Conservation (phyloP, 2,329 filamentous ascomycete species). For the Cytospora mali region DNA sequence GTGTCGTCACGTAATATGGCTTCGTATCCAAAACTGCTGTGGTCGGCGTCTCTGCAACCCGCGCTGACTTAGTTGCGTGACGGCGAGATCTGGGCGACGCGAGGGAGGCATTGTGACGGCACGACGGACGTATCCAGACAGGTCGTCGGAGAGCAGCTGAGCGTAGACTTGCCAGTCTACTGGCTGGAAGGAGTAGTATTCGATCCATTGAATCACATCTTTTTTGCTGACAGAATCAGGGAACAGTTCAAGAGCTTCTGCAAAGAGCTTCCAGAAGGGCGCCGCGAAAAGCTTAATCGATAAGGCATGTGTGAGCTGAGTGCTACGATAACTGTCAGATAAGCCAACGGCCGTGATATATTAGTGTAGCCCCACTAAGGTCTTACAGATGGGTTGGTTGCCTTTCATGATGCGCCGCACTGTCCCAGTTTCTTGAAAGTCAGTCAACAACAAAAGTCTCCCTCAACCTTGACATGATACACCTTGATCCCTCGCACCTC, state of each 20-base stretch:
- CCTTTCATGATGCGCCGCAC: slow-evolving; percentile 24
- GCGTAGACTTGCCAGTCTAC: slow-evolving; percentile 23
- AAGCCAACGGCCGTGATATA: neutral
- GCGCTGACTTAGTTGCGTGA: neutral
- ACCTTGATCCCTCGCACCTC: neutral
- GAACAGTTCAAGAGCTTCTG: neutral
- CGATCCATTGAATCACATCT: slow-evolving; percentile 25
- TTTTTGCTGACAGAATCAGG: neutral
- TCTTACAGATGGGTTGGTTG: neutral
- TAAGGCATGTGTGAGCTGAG: slow-evolving; percentile 15
- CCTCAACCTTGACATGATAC: neutral
- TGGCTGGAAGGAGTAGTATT: slow-evolving; percentile 17
- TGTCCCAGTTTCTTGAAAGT: slow-evolving; percentile 12
- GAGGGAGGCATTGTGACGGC: slow-evolving; percentile 21
- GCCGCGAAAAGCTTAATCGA: slow-evolving; percentile 18
- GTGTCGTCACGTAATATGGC: slow-evolving; percentile 93
- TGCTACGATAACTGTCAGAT: slow-evolving; percentile 20
- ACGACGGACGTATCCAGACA: slow-evolving; percentile 21
- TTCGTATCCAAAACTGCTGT: slow-evolving; percentile 50
- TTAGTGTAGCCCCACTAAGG: neutral
- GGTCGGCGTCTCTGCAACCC: neutral
- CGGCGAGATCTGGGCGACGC: slow-evolving; percentile 11
- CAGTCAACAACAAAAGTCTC: neutral
- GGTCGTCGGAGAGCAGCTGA: slow-evolving; percentile 9
- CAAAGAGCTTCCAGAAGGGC: neutral